These are phyloP conservation scores for Bjerkandera adusta DNA, from an alignment of 1,284 basidiomycete genomes.

Conservation along the genomic window DNA sequence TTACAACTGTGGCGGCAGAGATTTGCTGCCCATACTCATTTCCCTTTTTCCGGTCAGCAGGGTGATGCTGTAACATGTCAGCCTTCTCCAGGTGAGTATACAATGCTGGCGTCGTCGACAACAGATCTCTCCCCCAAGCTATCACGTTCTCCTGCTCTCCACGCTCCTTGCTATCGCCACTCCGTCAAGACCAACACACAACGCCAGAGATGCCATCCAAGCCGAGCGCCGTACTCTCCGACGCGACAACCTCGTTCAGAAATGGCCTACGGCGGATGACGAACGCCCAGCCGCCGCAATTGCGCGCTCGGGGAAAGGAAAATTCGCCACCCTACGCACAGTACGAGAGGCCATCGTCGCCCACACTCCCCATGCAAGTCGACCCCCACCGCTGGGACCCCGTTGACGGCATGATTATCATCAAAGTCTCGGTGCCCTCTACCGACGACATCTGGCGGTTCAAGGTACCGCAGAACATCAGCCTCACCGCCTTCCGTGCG, in stretches of 20 bases:
- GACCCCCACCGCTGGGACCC: slow-evolving; percentile 30
- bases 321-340: too few relatives aligned
- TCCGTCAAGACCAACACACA: slow-evolving; percentile 4
- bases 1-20: too few relatives aligned
- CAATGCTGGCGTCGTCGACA: too few relatives aligned
- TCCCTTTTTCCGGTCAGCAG: too few relatives aligned
- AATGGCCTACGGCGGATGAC: slow-evolving; percentile 19
- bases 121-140: slow-evolving; percentile 1
- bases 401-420: slow-evolving; percentile 32
- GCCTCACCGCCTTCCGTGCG: slow-evolving; percentile 30
- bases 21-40: too few relatives aligned
- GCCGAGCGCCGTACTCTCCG: slow-evolving; percentile 14
- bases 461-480: slow-evolving; percentile 31
- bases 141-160: neutral
- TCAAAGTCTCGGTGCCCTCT: slow-evolving; percentile 40
- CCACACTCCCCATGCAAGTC: too few relatives aligned
- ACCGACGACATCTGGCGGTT: slow-evolving; percentile 41
- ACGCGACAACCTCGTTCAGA: slow-evolving; percentile 17
- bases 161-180: slow-evolving; percentile 3
- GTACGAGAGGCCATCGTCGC: too few relatives aligned
- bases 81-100: too few relatives aligned
- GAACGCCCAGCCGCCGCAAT: slow-evolving; percentile 12
- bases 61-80: too few relatives aligned
- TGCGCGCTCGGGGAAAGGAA: slow-evolving; percentile 17
- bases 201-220: slow-evolving; percentile 15